phyloP scores from a whole-genome alignment of 352 stramenopile species.

The Pythium monospermum region DNA sequence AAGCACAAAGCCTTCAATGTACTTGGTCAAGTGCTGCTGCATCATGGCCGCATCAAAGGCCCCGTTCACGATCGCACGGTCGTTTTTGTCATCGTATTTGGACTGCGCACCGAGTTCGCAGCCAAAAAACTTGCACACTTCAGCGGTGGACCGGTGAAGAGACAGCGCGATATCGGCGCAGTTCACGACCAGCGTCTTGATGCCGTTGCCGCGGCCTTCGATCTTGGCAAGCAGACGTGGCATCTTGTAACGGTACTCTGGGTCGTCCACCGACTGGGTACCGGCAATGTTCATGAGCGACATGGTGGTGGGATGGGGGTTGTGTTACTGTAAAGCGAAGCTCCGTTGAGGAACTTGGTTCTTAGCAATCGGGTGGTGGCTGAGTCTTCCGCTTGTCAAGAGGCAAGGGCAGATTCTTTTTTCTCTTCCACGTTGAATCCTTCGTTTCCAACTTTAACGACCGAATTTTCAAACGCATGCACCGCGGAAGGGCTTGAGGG shows the following conservation, averaged over 20 bases:
- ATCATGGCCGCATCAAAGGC: slow-evolving; percentile 92
- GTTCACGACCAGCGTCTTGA: slow-evolving; percentile 99
- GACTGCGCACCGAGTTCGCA: slow-evolving; percentile 98
- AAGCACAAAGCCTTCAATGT: slow-evolving; percentile 98
- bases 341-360: background rate
- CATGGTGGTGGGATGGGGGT: slow-evolving; percentile 37
- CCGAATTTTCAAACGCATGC: slow-evolving; percentile 86
- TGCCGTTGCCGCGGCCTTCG: slow-evolving; percentile 98
- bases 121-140: slow-evolving; percentile 99
- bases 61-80: slow-evolving; percentile 96
- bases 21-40: slow-evolving; percentile 96
- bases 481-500: slow-evolving; percentile 41
- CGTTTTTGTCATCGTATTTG: slow-evolving; percentile 94
- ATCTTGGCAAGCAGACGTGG: slow-evolving; percentile 95
- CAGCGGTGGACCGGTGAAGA: slow-evolving; percentile 91
- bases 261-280: slow-evolving; percentile 88
- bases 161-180: slow-evolving; percentile 92
- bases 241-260: slow-evolving; percentile 99
- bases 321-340: too few species aligned
- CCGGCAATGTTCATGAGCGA: slow-evolving; percentile 90
- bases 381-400: slow-evolving; percentile 26
- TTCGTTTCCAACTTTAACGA: slow-evolving; percentile 67
- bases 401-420: slow-evolving; percentile 32
- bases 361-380: slow-evolving; percentile 29
- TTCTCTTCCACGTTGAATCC: slow-evolving; percentile 74